Evolutionary conservation across 2,329 filamentous ascomycete species (phyloP), one percentile per base, ranked within the genome.

Genomic region (Daldinia eschscholtzii): DNA sequence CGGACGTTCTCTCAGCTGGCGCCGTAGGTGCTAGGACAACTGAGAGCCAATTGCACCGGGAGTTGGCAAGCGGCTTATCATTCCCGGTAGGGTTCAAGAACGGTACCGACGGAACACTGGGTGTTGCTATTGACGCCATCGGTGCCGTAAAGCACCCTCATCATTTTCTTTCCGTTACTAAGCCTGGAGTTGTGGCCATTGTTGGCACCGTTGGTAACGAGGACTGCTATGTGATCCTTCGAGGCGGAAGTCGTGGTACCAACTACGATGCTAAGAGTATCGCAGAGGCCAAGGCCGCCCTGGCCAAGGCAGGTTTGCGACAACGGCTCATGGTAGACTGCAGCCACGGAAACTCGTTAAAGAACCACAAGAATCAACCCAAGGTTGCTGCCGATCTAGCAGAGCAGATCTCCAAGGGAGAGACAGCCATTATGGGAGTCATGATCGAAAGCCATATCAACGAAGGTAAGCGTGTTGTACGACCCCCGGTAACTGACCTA

Each of bases 51-150:
- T 87, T 98, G 70, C 96, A 99, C 82, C 91, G 96, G 64, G 96
- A 99, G 83, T 85, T 99, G 71, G 95, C 96, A 23, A 96, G 92
- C 60, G 96, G 96, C 78, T 86, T 98, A 39, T 97, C 92, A 74
- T 98, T 98, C 91, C 96, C 96, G 1, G 94, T 99, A 10, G 96
- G 96, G 58, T 99, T 99, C 92, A 99, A 99, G 88, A 99, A 99
- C 82, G 96, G 96, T 72, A 99, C 96, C 35, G 96, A 99, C 79
- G 96, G 96, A 58, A 92, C 91, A 7, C 84, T 98, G 55, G 88
- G 91, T 64, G 94, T 98, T 3, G 94, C 96, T 12, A 93, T 98
- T 75, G 96, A 99, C 79, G 96, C 96, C 57, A 97, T 98, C 79
- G 94, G 94, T 70, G 93, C 96, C 15, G 95, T 97, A 57, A 90